Percentiles rank a stretch among this genome's conserved stretches.
phyloP scores from a whole-genome alignment of 768 basidiomycete species.

The Hortiboletus campestris region DNA sequence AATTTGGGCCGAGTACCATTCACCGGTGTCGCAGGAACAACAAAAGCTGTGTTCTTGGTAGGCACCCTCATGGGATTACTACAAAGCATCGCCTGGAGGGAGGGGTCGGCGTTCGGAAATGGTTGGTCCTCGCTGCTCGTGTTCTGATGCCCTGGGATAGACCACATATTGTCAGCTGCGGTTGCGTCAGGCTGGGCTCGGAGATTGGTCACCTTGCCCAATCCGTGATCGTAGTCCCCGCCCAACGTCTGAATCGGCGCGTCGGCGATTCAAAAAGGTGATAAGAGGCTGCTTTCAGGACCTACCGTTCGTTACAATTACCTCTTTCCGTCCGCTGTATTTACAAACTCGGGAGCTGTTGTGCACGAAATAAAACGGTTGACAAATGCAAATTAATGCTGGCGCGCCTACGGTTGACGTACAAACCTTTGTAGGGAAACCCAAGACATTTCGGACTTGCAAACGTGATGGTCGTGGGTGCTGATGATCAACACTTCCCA shows the following conservation, averaged over 20 bases:
- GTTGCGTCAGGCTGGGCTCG: not conserved
- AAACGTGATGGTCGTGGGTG: not conserved
- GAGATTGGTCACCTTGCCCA: not conserved
- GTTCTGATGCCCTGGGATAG: not conserved
- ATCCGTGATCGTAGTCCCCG: not conserved
- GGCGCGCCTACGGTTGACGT: constrained; percentile 3
- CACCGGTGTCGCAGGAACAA: constrained; percentile 2
- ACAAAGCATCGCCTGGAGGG: not conserved
- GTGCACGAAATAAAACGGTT: not conserved
- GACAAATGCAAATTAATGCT: not conserved
- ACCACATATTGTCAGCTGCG: not conserved
- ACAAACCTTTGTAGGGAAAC: not conserved
- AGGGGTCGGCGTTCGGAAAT: too few relatives aligned
- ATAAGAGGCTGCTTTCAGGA: not conserved
- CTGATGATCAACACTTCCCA: not conserved
- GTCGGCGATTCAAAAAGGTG: not conserved
- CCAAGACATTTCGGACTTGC: not conserved
- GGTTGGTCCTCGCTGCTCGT: too few relatives aligned
- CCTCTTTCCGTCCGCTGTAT: not conserved
- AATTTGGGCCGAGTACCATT: not conserved
- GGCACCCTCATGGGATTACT: not conserved
- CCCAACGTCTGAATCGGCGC: not conserved
- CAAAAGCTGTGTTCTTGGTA: constrained; percentile 1
- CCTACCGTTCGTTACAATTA: not conserved
- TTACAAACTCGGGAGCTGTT: not conserved